These are phyloP conservation scores for Microsporum canis DNA, from an alignment of 2,329 filamentous ascomycete genomes.

Conservation along the genomic window DNA sequence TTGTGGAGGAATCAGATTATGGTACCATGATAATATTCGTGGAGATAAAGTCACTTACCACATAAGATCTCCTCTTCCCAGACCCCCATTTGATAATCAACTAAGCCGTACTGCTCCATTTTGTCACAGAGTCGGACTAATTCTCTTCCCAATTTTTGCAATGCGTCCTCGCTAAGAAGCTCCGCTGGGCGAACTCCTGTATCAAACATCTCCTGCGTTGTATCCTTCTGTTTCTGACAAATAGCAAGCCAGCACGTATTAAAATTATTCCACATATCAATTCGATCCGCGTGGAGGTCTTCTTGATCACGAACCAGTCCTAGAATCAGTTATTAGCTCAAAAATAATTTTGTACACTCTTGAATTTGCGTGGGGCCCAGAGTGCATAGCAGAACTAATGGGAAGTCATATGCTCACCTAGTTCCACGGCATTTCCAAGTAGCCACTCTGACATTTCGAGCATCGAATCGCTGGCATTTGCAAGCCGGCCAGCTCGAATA, in stretches of 20 bases:
- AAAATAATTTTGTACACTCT: constrained; percentile 16
- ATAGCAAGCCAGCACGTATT: constrained; percentile 83
- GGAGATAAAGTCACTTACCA: constrained; percentile 43
- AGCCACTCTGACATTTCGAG: constrained; percentile 56
- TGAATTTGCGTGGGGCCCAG: constrained; percentile 3
- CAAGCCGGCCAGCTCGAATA: constrained; percentile 51
- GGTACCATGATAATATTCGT: neutral
- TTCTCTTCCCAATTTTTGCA: constrained; percentile 72
- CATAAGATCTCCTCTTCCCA: constrained; percentile 87
- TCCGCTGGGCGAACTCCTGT: constrained; percentile 47
- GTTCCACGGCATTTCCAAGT: constrained; percentile 50
- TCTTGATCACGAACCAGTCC: constrained; percentile 77
- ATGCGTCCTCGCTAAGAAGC: constrained; percentile 54
- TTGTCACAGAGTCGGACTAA: constrained; percentile 72
- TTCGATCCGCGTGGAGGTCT: constrained; percentile 59
- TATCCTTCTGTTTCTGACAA: constrained; percentile 71
- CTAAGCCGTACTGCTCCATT: constrained; percentile 81
- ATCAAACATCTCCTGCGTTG: constrained; percentile 49
- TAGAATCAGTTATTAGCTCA: constrained; percentile 35
- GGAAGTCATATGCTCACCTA: constrained; percentile 44
- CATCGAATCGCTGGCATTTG: constrained; percentile 48
- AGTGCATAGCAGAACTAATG: constrained; percentile 10
- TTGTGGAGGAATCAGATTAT: neutral
- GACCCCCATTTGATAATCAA: constrained; percentile 95
- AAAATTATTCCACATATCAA: constrained; percentile 86